These are phyloP conservation scores for Solanum hybrid DNA, from an alignment of 305 asterid genomes.

Conservation along the genomic window DNA sequence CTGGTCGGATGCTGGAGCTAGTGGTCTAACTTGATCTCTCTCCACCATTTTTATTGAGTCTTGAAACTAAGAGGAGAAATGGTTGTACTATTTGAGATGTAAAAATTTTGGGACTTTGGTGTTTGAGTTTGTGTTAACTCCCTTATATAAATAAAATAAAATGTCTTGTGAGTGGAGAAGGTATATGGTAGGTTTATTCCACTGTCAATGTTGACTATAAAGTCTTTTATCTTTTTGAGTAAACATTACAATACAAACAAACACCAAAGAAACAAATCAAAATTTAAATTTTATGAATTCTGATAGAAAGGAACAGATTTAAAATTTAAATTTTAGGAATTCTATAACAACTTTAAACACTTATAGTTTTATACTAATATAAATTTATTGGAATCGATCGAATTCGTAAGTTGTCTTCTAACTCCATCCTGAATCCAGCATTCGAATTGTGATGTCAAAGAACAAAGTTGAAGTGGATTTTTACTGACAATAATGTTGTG, in stretches of 20 bases:
- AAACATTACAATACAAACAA: not conserved
- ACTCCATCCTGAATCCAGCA: not conserved
- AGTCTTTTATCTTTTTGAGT: not conserved
- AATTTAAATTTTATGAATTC: too few species aligned
- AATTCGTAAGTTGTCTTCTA: not conserved
- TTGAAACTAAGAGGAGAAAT: not conserved
- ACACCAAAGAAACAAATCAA: not conserved
- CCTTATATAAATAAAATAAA: not conserved
- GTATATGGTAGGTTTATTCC: not conserved
- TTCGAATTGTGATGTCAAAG: not conserved
- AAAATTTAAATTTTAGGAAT: not conserved
- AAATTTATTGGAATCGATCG: not conserved
- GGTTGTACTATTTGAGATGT: not conserved
- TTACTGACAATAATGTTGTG: not conserved
- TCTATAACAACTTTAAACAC: not conserved
- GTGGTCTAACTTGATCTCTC: constrained; percentile 54
- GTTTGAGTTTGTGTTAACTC: not conserved
- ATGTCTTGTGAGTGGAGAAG: not conserved
- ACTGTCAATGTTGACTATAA: not conserved
- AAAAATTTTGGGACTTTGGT: not conserved
- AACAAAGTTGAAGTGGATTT: not conserved
- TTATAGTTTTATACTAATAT: not conserved
- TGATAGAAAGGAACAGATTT: too few species aligned
- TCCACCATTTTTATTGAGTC: constrained; percentile 21
- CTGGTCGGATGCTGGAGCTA: constrained; percentile 46